Evolutionary conservation across 73 alveolate genomes (phyloP).

Genomic region (Tetrahymena malaccensis): DNA sequence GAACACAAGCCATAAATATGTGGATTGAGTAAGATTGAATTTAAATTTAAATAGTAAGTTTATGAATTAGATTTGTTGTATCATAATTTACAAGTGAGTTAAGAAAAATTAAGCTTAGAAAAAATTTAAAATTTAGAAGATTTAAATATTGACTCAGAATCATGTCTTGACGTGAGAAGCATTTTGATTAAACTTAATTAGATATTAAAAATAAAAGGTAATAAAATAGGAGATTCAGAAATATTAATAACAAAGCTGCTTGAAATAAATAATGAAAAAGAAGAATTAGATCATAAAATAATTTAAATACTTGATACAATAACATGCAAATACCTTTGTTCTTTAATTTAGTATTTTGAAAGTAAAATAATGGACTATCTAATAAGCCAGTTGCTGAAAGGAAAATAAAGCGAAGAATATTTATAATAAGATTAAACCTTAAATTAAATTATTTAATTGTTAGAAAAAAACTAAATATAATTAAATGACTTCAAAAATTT

Average conservation of each 20-base stretch:
- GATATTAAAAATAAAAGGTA: background rate
- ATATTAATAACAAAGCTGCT: background rate
- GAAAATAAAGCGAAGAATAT: background rate
- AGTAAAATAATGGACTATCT: background rate
- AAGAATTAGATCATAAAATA: background rate
- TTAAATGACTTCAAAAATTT: background rate
- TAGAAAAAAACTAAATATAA: background rate
- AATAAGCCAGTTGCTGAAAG: background rate
- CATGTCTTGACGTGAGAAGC: background rate
- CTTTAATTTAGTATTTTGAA: background rate
- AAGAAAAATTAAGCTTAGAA: background rate
- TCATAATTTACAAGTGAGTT: background rate
- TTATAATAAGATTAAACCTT: background rate
- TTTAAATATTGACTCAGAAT: background rate
- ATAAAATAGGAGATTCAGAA: background rate
- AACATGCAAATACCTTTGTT: background rate
- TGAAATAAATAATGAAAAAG: background rate
- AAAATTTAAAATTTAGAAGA: background rate
- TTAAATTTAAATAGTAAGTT: background rate
- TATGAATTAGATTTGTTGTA: background rate
- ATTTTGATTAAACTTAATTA: background rate
- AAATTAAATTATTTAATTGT: background rate
- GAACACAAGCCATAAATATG: background rate
- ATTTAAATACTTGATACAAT: background rate
- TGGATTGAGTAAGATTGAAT: background rate